phyloP scores from a whole-genome alignment of 192 early-diverging fungal genomes.

The Coemansia biformis region DNA sequence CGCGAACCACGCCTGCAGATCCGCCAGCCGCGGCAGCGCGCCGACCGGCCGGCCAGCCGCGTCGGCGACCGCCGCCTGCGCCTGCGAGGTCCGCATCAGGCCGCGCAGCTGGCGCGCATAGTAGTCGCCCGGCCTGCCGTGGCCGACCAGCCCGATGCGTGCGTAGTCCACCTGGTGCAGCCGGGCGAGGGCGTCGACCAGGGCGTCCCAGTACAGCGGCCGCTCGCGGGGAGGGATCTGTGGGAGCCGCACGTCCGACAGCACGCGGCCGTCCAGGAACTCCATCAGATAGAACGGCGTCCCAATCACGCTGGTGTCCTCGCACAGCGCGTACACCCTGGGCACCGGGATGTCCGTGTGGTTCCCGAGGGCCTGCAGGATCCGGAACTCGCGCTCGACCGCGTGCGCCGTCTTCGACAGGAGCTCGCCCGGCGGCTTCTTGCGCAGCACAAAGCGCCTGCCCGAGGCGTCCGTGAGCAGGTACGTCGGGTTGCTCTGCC shows the following conservation, averaged over 20 bases:
- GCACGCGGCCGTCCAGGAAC: conserved; percentile 86
- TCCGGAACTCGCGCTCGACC: conserved; percentile 83
- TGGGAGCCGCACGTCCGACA: conserved; percentile 59
- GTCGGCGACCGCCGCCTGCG: conserved; percentile 66
- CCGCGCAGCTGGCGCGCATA: conserved; percentile 82
- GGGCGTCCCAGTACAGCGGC: conserved; percentile 59
- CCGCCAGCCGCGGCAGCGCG: conserved; percentile 59
- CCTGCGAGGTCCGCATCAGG: conserved; percentile 56
- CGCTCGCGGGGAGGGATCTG: conserved; percentile 54
- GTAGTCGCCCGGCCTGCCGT: conserved; percentile 65
- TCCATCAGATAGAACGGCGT: conserved; percentile 98
- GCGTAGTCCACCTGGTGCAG: conserved; percentile 71
- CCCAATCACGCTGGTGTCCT: conserved; percentile 75
- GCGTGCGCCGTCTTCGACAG: conserved; percentile 85
- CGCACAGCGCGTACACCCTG: conserved; percentile 79
- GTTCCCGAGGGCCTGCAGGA: conserved; percentile 69
- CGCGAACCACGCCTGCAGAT: conserved; percentile 72
- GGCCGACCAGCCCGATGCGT: conserved; percentile 62
- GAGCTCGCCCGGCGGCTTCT: conserved; percentile 85
- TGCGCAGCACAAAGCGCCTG: conserved; percentile 73
- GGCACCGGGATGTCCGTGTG: conserved; percentile 85
- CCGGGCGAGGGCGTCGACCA: conserved; percentile 70
- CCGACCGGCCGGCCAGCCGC: conserved; percentile 57
- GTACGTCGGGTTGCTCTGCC: conserved; percentile 95
- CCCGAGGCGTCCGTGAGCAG: conserved; percentile 67